Base-by-base conservation (phyloP, 1,139 yeast species). In the Tardiomyces digboiensis region DNA sequence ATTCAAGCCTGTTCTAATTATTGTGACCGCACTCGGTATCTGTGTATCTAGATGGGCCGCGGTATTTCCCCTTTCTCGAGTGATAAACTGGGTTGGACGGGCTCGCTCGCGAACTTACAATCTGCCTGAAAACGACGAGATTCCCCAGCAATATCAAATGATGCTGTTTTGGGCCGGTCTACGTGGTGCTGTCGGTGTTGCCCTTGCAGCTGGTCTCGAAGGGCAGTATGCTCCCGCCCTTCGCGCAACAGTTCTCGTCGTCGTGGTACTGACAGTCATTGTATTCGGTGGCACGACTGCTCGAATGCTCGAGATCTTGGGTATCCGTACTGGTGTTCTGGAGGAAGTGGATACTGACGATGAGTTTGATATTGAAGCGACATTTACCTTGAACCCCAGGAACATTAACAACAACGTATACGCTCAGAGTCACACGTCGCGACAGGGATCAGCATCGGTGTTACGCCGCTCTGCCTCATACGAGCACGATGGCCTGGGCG, bases 141-240 rank as follows among this genome's bases (percentile, higher is more conserved):
- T 93, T 48, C 91, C 95, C 19, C 93, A 87, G 55, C 87, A 85
- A 48, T 93, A 93, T 63, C 98, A 93, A 66, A 87, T 89, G 87
- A 91, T 93, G 98, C 86, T 93, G 41, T 93, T 93, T 64, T 93
- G 99, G 99, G 98, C 98, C 1, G 99, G 99, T 5, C 71, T 93
- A 48, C 74, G 99, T 59, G 99, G 99, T 48, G 99, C 99, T 1
- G 99, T 93, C 29, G 99, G 99, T 52, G 99, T 93, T 2, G 99
- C 98, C 0, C 74, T 93, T 57, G 98, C 98, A 0, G 89, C 94
- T 79, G 98, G 98, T 2, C 70, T 93, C 42, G 95, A 86, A 64
- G 98, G 98, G 48, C 97, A 89, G 59, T 82, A 87, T 44, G 93
- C 91, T 52, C 82, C 84, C 64, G 81, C 96, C 0, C 67, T 93